Conservation (phyloP, 192 early-diverging fungal genomes). For the Podila verticillata region DNA sequence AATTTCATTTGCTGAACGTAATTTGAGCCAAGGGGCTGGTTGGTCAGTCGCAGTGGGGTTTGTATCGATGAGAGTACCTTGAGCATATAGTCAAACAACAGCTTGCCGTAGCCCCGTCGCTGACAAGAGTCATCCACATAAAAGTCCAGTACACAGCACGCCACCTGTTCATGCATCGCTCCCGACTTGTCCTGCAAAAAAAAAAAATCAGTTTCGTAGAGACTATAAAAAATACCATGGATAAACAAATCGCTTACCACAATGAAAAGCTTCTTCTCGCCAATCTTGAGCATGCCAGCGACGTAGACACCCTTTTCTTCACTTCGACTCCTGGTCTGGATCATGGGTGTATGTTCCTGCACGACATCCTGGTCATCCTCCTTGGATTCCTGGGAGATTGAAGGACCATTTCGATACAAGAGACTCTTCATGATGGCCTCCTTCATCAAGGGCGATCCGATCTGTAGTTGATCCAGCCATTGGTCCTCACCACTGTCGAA, state of each 20-base stretch:
- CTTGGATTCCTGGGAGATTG: not conserved
- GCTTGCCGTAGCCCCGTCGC: constrained; percentile 46
- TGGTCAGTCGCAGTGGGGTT: not conserved
- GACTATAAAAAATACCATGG: not conserved
- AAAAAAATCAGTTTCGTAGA: not conserved
- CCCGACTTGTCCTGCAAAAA: constrained; percentile 41
- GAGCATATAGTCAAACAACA: constrained; percentile 53
- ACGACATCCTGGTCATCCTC: not conserved
- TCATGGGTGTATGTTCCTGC: not conserved
- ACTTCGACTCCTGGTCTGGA: constrained; percentile 8
- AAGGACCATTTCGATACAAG: constrained; percentile 1
- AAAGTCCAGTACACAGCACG: constrained; percentile 52
- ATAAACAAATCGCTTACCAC: constrained; percentile 25
- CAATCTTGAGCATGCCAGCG: constrained; percentile 56
- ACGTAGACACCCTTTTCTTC: constrained; percentile 45
- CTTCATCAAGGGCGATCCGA: constrained; percentile 26
- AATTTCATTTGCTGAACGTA: not conserved
- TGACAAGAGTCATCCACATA: constrained; percentile 48
- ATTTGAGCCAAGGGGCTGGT: not conserved
- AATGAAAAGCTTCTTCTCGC: constrained; percentile 52
- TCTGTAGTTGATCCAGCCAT: constrained; percentile 38
- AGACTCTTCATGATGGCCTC: constrained; percentile 25
- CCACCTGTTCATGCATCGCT: constrained; percentile 49
- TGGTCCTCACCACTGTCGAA: constrained; percentile 42
- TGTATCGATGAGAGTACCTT: constrained; percentile 11